These are phyloP conservation scores for Persicaria maculosa DNA, from an alignment of 148 eudicot species.

Conservation along the genomic window DNA sequence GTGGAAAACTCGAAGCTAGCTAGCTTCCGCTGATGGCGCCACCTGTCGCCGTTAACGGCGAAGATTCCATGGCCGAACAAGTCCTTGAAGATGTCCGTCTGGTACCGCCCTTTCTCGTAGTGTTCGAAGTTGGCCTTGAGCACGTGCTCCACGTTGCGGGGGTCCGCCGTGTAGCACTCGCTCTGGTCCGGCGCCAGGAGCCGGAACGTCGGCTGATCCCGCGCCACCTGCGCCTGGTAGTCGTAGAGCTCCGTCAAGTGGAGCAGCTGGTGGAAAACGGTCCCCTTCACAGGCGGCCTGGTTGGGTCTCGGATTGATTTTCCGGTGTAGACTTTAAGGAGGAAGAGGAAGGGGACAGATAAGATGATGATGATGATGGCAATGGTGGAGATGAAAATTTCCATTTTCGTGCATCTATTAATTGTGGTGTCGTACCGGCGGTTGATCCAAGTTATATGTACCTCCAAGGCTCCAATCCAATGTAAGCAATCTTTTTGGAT, in stretches of 20 bases:
- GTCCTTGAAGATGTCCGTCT: too few relatives aligned
- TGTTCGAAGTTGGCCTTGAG: constrained; percentile 42
- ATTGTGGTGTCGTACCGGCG: too few relatives aligned
- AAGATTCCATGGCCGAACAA: too few relatives aligned
- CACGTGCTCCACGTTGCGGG: constrained; percentile 56
- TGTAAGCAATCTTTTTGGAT: too few relatives aligned
- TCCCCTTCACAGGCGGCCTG: constrained; percentile 58
- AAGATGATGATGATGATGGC: constrained; percentile 24
- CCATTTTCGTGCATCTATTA: constrained; percentile 23
- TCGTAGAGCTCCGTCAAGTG: constrained; percentile 46
- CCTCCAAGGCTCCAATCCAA: too few relatives aligned
- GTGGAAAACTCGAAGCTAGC: too few relatives aligned
- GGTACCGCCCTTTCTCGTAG: too few relatives aligned
- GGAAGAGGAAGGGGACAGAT: constrained; percentile 15
- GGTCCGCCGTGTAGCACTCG: constrained; percentile 55
- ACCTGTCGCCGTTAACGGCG: too few relatives aligned
- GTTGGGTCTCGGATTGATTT: constrained; percentile 38
- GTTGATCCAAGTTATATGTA: too few relatives aligned
- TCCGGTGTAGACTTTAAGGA: constrained; percentile 37
- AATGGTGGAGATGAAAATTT: constrained; percentile 16
- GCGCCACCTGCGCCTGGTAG: constrained; percentile 36
- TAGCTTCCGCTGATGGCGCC: too few relatives aligned
- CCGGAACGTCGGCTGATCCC: constrained; percentile 45
- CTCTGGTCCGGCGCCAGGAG: constrained; percentile 51
- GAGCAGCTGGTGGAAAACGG: constrained; percentile 46